A percentile compares a stretch with the other conserved stretches of the same genome.
Evolutionary conservation across 768 basidiomycete species (phyloP).

Genomic region (Boletus eberwhitei): DNA sequence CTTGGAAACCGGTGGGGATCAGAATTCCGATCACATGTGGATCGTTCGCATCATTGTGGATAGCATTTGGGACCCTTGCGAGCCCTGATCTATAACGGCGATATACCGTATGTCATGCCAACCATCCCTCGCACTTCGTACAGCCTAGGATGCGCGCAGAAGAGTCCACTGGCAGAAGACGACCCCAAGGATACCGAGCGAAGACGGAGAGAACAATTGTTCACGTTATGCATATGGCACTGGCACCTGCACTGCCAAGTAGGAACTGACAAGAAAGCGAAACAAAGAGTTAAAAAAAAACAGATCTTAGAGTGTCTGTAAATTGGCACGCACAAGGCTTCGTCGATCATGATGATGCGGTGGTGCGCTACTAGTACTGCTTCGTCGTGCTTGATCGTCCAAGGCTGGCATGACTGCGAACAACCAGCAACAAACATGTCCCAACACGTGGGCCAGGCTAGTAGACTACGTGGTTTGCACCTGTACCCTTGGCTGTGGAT

Average conservation of each 20-base stretch:
- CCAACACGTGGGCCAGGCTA: neutral
- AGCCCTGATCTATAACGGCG: neutral
- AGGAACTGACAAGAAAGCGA: too few species aligned
- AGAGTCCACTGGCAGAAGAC: too few species aligned
- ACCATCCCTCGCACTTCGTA: neutral
- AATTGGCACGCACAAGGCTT: neutral
- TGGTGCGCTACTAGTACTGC: too few species aligned
- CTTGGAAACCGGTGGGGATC: neutral
- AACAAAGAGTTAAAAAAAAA: too few species aligned
- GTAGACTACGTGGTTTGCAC: neutral
- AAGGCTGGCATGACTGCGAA: neutral
- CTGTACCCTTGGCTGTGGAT: neutral
- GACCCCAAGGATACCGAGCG: neutral
- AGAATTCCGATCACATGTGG: neutral
- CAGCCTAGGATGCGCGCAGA: too few species aligned
- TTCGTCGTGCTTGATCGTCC: neutral
- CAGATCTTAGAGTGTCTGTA: too few species aligned
- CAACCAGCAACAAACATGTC: neutral
- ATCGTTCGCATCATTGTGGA: neutral
- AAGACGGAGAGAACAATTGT: neutral
- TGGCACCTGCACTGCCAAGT: neutral
- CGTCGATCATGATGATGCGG: neutral
- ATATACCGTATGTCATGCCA: neutral
- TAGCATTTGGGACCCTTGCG: neutral
- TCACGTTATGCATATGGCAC: neutral